Conservation (phyloP, 202 grass and related monocot genomes). For the Cymbopogon flexuosus region DNA sequence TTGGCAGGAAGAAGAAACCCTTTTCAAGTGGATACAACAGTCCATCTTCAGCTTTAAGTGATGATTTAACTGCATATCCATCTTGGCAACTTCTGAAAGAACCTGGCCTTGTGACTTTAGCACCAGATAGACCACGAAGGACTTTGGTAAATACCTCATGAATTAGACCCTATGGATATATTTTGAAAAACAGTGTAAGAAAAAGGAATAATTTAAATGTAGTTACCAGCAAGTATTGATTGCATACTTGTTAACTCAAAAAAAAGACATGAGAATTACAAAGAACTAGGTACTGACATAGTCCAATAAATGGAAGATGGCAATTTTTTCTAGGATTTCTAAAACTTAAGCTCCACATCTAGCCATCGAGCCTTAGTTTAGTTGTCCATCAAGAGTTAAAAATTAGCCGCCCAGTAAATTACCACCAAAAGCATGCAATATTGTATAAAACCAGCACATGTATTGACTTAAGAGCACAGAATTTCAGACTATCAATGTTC, state of each 20-base stretch:
- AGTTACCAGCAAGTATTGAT: conserved; percentile 23
- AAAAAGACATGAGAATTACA: background rate
- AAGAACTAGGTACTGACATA: background rate
- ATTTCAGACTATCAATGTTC: too few species aligned
- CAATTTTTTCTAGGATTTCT: background rate
- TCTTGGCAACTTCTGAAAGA: conserved; percentile 80
- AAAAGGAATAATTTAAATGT: background rate
- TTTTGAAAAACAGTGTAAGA: conserved; percentile 1
- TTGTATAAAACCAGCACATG: background rate
- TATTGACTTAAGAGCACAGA: too few species aligned
- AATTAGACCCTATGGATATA: conserved; percentile 59
- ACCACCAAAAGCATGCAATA: background rate
- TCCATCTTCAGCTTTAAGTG: conserved; percentile 99
- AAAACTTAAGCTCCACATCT: background rate
- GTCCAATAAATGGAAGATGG: background rate
- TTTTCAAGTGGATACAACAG: conserved; percentile 95
- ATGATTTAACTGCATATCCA: conserved; percentile 99
- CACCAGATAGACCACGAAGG: conserved; percentile 87
- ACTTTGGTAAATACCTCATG: conserved; percentile 84
- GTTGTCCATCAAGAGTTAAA: background rate
- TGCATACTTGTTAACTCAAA: background rate
- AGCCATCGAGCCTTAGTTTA: background rate
- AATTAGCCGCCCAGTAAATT: background rate
- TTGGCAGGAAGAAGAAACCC: conserved; percentile 98
- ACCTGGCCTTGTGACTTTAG: conserved; percentile 83